These are phyloP conservation scores for Dictyostelium brefeldianum DNA, from an alignment of 78 protist genomes.

Conservation along the genomic window DNA sequence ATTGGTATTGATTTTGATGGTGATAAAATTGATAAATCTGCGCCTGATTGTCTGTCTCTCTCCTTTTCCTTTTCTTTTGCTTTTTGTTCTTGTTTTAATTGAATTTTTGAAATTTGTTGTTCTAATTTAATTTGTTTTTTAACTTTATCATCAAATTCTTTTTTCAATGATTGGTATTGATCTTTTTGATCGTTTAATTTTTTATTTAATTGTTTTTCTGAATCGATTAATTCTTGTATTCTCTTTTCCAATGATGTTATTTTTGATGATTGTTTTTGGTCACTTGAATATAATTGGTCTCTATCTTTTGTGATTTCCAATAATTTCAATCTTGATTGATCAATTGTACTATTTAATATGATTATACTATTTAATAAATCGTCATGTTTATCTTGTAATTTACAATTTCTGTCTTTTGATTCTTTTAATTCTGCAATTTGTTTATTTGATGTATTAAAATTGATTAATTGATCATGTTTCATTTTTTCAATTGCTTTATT, in stretches of 20 bases:
- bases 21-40: background rate
- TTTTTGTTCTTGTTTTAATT: conserved; percentile 4
- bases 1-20: conserved; percentile 14
- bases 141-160: conserved; percentile 34
- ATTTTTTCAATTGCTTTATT: conserved; percentile 21
- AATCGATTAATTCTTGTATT: background rate
- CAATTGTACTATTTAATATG: background rate
- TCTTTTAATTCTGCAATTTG: background rate
- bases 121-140: conserved; percentile 13
- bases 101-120: background rate
- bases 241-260: conserved; percentile 25
- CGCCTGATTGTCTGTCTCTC: conserved; percentile 1
- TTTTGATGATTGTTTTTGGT: background rate
- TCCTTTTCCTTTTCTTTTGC: conserved; percentile 1
- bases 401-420: background rate
- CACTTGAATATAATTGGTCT: conserved; percentile 2
- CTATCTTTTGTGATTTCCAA: conserved; percentile 46
- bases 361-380: conserved; percentile 1
- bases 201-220: conserved; percentile 17
- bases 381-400: background rate
- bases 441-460: background rate
- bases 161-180: background rate
- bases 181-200: conserved; percentile 32
- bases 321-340: conserved; percentile 8
- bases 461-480: conserved; percentile 19